A percentile compares a stretch with the other conserved stretches of the same genome.
These are phyloP conservation scores for Yamadazyma blattariae DNA, from an alignment of 1,139 yeast species.

Conservation along the genomic window DNA sequence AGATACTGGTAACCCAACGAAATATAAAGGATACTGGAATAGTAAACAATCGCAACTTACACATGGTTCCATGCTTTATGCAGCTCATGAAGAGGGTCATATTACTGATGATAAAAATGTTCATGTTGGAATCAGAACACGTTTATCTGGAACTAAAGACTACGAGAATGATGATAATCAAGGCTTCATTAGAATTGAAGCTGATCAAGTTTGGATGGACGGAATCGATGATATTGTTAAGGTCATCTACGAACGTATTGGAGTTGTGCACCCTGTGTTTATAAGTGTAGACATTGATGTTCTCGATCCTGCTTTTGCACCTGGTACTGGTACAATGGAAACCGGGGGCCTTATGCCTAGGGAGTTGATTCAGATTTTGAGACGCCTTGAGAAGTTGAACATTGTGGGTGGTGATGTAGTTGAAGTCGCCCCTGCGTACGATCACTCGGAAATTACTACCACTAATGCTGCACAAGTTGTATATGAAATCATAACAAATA, in stretches of 20 bases:
- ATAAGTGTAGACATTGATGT: slow-evolving; percentile 76
- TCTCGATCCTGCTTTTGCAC: slow-evolving; percentile 76
- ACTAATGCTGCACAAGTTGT: slow-evolving; percentile 77
- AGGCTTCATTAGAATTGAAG: slow-evolving; percentile 59
- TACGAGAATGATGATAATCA: slow-evolving; percentile 62
- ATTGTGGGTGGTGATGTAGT: slow-evolving; percentile 78
- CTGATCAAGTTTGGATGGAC: slow-evolving; percentile 66
- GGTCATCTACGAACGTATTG: slow-evolving; percentile 48
- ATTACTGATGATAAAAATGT: slow-evolving; percentile 49
- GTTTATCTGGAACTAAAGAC: slow-evolving; percentile 61
- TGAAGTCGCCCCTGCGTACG: slow-evolving; percentile 74
- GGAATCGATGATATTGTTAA: slow-evolving; percentile 55
- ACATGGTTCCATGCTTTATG: slow-evolving; percentile 82
- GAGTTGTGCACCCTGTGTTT: slow-evolving; percentile 60
- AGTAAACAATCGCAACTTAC: slow-evolving; percentile 61
- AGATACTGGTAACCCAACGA: slow-evolving; percentile 75
- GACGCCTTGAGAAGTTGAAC: slow-evolving; percentile 55
- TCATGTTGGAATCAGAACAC: slow-evolving; percentile 73
- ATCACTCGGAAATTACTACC: slow-evolving; percentile 68
- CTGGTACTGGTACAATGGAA: slow-evolving; percentile 83
- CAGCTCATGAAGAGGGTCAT: slow-evolving; percentile 67
- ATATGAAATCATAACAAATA: slow-evolving; percentile 65
- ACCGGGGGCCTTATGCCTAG: slow-evolving; percentile 79
- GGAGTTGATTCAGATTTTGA: slow-evolving; percentile 60
- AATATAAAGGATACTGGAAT: slow-evolving; percentile 68